Percentiles rank a stretch among this genome's conserved stretches.
Evolutionary conservation across 1,284 basidiomycete genomes (phyloP).

Genomic region (Sphagnurus paluster): DNA sequence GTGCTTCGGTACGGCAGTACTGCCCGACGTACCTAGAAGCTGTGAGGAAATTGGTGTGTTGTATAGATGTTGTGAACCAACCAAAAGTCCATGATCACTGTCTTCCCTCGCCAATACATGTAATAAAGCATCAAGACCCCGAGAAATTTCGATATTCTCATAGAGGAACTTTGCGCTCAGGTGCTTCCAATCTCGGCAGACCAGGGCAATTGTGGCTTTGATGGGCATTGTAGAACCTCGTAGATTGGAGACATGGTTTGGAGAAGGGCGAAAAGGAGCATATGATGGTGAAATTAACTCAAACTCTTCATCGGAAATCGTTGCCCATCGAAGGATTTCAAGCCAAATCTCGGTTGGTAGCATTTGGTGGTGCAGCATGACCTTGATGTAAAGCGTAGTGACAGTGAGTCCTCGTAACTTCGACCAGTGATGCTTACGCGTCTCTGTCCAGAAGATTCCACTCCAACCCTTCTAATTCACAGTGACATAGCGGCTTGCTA

Average conservation of each 20-base stretch:
- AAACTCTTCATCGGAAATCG: slow-evolving; percentile 23
- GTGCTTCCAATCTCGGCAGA: slow-evolving; percentile 55
- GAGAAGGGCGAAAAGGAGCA: slow-evolving; percentile 41
- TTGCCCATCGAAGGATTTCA: slow-evolving; percentile 47
- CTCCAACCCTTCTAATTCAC: no score
- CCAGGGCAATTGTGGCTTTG: slow-evolving; percentile 45
- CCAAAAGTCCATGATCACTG: slow-evolving; percentile 36
- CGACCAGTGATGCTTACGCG: no score
- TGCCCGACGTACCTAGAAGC: slow-evolving; percentile 48
- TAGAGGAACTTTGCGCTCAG: slow-evolving; percentile 49
- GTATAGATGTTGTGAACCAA: slow-evolving; percentile 25
- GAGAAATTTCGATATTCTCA: slow-evolving; percentile 49
- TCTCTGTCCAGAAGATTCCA: no score
- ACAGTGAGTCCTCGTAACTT: not conserved
- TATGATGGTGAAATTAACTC: slow-evolving; percentile 31
- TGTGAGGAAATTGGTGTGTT: not conserved
- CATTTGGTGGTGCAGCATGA: slow-evolving; percentile 24
- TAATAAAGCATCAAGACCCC: slow-evolving; percentile 30
- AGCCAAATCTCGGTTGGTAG: slow-evolving; percentile 55
- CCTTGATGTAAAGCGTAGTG: not conserved
- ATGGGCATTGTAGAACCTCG: slow-evolving; percentile 28
- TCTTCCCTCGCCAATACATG: slow-evolving; percentile 24
- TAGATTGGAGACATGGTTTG: slow-evolving; percentile 25
- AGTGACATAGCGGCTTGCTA: no score
- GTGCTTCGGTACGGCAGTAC: slow-evolving; percentile 59